Percentiles rank a stretch among this genome's conserved stretches.
These are phyloP conservation scores for Akanthomyces uredinophilus DNA, from an alignment of 2,329 filamentous ascomycete species.

Conservation along the genomic window DNA sequence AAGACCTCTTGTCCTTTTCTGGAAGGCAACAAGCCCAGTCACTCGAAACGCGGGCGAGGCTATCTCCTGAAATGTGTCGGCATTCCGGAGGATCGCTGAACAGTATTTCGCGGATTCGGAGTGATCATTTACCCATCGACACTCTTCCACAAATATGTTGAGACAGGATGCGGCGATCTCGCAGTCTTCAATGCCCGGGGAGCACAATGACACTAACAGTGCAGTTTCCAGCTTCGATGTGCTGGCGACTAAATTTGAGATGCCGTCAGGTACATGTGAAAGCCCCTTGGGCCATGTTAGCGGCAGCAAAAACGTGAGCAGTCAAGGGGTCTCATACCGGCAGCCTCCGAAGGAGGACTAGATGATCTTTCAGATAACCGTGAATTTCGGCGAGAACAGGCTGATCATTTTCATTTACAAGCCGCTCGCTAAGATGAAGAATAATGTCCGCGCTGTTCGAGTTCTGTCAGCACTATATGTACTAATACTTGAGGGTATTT, in stretches of 20 bases:
- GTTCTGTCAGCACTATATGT: conserved; percentile 6
- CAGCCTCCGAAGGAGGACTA: conserved; percentile 47
- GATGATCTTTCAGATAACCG: conserved; percentile 51
- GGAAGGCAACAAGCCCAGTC: conserved; percentile 64
- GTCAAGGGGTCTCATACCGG: conserved; percentile 32
- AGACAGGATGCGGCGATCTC: conserved; percentile 60
- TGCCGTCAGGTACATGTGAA: conserved; percentile 47
- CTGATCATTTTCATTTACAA: conserved; percentile 39
- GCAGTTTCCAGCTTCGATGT: conserved; percentile 56
- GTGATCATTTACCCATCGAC: conserved; percentile 47
- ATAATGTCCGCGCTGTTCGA: conserved; percentile 32
- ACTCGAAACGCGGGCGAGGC: conserved; percentile 60
- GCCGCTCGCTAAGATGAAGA: conserved; percentile 44
- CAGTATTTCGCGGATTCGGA: conserved; percentile 46
- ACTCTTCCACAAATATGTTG: conserved; percentile 58
- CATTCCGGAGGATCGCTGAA: conserved; percentile 53
- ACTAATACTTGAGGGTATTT: background rate
- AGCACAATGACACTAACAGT: conserved; percentile 59
- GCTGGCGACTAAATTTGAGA: conserved; percentile 48
- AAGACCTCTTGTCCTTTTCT: conserved; percentile 58
- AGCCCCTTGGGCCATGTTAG: conserved; percentile 40
- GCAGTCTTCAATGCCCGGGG: conserved; percentile 59
- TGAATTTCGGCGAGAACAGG: conserved; percentile 43
- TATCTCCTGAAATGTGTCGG: conserved; percentile 56
- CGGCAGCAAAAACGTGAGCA: background rate